A percentile compares a stretch with the other conserved stretches of the same genome.
Evolutionary conservation across 2,329 filamentous ascomycete genomes (phyloP).

Genomic region (Xylariaceae sp.): DNA sequence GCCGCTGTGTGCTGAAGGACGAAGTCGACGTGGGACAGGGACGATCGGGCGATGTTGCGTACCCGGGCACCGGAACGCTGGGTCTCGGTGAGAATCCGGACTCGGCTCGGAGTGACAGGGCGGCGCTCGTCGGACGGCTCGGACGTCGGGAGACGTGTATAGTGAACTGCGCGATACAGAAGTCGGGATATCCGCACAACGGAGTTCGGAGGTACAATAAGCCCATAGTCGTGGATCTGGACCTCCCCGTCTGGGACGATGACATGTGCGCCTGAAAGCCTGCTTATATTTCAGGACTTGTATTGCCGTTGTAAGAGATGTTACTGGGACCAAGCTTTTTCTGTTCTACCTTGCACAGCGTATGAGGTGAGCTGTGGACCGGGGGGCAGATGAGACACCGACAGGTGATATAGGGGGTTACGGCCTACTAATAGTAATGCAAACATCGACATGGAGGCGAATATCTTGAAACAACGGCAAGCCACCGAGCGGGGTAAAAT

Average conservation of each 20-base stretch:
- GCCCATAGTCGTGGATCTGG: conserved; percentile 77
- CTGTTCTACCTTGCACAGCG: not conserved
- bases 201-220: conserved; percentile 65
- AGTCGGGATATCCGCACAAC: conserved; percentile 57
- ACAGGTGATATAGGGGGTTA: not conserved
- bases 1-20: not conserved
- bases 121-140: conserved; percentile 38
- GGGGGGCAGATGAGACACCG: not conserved
- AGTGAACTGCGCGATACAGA: conserved; percentile 73
- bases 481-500: conserved; percentile 11
- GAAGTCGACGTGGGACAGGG: not conserved
- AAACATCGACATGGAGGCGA: conserved; percentile 2
- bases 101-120: conserved; percentile 39
- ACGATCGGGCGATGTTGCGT: conserved; percentile 2
- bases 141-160: conserved; percentile 65
- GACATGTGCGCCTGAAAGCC: not conserved
- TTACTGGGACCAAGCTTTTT: not conserved
- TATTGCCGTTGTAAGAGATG: not conserved
- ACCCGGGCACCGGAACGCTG: conserved; percentile 27
- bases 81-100: conserved; percentile 39
- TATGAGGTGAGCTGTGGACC: not conserved
- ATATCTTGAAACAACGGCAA: conserved; percentile 1
- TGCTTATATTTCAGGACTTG: not conserved
- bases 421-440: not conserved
- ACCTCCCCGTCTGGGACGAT: conserved; percentile 55